Conservation (phyloP, 23 red algal genomes). For the Chondrus crispus region DNA sequence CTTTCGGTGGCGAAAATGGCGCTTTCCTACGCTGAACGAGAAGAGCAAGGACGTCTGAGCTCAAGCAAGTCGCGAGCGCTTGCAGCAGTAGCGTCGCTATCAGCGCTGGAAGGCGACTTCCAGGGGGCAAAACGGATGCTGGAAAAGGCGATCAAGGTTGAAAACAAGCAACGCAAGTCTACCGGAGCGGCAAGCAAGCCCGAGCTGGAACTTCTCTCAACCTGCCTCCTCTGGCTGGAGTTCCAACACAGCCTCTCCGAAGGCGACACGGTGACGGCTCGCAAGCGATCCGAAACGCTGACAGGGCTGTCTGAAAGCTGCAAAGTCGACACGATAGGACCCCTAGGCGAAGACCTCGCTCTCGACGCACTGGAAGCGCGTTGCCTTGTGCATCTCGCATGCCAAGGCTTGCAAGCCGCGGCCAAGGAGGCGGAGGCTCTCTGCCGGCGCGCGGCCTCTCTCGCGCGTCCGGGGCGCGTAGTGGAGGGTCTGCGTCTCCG, state of each 20-base stretch:
- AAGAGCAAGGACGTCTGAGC: not conserved
- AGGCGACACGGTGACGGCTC: not conserved
- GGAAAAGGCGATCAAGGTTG: not conserved
- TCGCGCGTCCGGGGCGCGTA: not conserved
- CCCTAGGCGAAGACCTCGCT: not conserved
- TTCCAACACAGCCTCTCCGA: not conserved
- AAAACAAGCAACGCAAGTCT: not conserved
- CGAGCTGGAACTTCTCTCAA: slow-evolving; percentile 10
- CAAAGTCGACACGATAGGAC: not conserved
- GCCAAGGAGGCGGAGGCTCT: slow-evolving; percentile 26
- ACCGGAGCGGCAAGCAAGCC: not conserved
- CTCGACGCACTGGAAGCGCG: slow-evolving; percentile 44
- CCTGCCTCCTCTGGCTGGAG: not conserved
- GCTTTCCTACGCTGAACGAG: not conserved
- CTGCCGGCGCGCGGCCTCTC: not conserved
- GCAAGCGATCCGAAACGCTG: not conserved
- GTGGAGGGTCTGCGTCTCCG: slow-evolving; percentile 16
- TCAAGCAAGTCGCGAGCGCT: not conserved
- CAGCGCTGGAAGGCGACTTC: not conserved
- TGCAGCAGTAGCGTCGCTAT: slow-evolving; percentile 16
- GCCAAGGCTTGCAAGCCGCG: not conserved
- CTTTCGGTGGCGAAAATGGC: slow-evolving; percentile 17
- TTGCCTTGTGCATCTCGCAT: not conserved
- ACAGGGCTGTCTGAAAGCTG: not conserved
- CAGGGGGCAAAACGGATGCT: not conserved